phyloP scores from a whole-genome alignment of 1,284 basidiomycete genomes.

The Trametes polyzona region DNA sequence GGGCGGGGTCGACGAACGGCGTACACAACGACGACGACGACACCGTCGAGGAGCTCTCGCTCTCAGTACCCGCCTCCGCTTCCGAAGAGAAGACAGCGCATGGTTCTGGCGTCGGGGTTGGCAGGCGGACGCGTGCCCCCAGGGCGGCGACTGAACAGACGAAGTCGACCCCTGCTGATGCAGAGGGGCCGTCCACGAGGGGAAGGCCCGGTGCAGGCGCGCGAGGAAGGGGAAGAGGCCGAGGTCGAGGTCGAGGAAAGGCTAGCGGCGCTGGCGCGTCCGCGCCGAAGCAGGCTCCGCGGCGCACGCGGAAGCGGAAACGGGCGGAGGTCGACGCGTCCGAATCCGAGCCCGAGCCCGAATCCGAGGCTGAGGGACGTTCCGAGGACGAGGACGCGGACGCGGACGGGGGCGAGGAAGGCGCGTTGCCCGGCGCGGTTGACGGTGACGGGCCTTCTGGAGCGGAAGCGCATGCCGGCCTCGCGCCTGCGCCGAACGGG shows the following conservation, averaged over 20 bases:
- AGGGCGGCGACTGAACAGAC: not conserved
- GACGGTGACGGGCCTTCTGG: not conserved
- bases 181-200: not conserved
- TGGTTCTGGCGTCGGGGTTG: not conserved
- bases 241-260: constrained; percentile 18
- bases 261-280: too few relatives aligned
- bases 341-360: constrained; percentile 27
- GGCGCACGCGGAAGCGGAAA: constrained; percentile 31
- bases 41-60: constrained; percentile 12
- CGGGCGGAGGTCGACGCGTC: constrained; percentile 30
- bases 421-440: too few relatives aligned
- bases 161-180: constrained; percentile 6
- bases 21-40: constrained; percentile 6
- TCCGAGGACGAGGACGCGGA: not conserved
- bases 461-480: not conserved
- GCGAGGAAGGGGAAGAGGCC: not conserved
- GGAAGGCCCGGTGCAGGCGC: too few relatives aligned
- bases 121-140: constrained; percentile 5
- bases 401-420: not conserved
- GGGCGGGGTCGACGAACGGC: too few relatives aligned
- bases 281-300: constrained; percentile 7
- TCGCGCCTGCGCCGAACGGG: not conserved
- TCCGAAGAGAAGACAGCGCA: constrained; percentile 2
- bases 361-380: not conserved
- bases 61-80: not conserved